Percentiles rank a stretch among this genome's conserved stretches.
Evolutionary conservation across 2,329 filamentous ascomycete species (phyloP).

Genomic region (Aschersonia sp.): DNA sequence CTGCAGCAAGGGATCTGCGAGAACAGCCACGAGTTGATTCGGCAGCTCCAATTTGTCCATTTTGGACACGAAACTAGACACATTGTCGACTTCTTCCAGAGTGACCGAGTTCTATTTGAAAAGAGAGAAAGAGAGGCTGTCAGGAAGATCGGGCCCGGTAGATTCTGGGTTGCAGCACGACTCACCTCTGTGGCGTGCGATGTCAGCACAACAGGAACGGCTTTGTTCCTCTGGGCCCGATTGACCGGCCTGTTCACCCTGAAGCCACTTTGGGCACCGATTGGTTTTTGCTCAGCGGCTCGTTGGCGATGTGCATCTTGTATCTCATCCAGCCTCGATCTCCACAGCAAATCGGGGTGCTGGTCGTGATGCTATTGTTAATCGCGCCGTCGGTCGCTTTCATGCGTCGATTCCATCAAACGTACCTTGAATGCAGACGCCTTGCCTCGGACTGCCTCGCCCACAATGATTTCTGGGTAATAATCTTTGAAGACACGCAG

Average conservation of each 20-base stretch:
- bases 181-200: constrained; percentile 54
- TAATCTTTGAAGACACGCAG: constrained; percentile 81
- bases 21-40: constrained; percentile 64
- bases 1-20: constrained; percentile 64
- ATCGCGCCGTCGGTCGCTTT: no score
- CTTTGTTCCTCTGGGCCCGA: constrained; percentile 15
- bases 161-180: neutral
- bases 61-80: constrained; percentile 53
- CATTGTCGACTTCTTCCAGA: constrained; percentile 65
- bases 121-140: neutral
- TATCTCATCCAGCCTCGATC: constrained; percentile 50
- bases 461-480: constrained; percentile 77
- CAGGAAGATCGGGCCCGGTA: neutral
- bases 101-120: constrained; percentile 42
- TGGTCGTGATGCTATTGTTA: constrained; percentile 15
- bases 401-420: neutral
- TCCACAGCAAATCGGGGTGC: constrained; percentile 69
- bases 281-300: constrained; percentile 21
- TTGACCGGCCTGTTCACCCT: constrained; percentile 39
- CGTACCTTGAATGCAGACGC: constrained; percentile 46
- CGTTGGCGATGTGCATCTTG: constrained; percentile 42
- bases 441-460: constrained; percentile 46
- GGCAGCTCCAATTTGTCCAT: constrained; percentile 70
- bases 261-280: constrained; percentile 35
- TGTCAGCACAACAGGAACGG: constrained; percentile 59